Evolutionary conservation across 176 grass and related monocot species (phyloP).

Genomic region (Rhipidocladum racemiflorum): DNA sequence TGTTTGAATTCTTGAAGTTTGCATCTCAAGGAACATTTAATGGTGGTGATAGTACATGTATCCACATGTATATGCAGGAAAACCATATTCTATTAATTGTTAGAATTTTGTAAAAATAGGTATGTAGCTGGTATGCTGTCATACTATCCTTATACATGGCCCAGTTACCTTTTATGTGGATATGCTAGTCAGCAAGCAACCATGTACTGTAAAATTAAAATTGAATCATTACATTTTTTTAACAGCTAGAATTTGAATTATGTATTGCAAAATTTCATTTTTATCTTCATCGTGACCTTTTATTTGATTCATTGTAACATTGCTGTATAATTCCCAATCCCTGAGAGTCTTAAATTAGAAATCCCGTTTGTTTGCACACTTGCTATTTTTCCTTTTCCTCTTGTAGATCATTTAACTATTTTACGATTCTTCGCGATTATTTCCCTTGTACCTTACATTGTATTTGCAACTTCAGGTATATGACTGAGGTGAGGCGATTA

Average conservation of each 20-base stretch:
- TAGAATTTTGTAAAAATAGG: conserved; percentile 4
- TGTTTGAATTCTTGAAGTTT: too few relatives aligned
- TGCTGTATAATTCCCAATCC: not conserved
- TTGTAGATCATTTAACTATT: not conserved
- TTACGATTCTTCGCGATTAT: not conserved
- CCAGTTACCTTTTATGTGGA: not conserved
- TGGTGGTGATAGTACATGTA: too few relatives aligned
- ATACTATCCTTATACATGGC: not conserved
- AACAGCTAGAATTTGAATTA: not conserved
- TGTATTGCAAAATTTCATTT: not conserved
- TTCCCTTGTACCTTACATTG: not conserved
- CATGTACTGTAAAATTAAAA: not conserved
- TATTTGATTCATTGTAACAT: not conserved
- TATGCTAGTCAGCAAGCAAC: not conserved
- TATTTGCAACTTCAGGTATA: conserved; percentile 64
- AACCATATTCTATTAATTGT: not conserved
- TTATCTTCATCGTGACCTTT: not conserved
- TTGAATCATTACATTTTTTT: not conserved
- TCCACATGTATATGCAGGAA: too few relatives aligned
- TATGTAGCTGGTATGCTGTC: not conserved
- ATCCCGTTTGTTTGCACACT: not conserved
- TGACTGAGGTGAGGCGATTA: conserved; percentile 79
- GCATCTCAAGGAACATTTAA: too few relatives aligned
- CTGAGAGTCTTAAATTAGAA: not conserved
- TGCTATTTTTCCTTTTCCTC: not conserved